Conservation (phyloP, 805 yeast species). For the Scheffersomyces coipomensis region DNA sequence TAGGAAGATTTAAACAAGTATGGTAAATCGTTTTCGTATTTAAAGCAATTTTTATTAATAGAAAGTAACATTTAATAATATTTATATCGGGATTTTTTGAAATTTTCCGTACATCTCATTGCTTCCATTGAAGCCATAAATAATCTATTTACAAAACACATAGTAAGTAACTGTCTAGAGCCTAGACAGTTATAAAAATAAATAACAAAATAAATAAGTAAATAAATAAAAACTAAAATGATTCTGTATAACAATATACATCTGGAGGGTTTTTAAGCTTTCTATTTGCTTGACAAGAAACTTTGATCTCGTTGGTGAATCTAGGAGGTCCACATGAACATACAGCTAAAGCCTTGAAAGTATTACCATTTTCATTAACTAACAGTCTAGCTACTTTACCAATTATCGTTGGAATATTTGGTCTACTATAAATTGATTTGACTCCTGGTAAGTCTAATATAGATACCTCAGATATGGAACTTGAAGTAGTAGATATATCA, state of each 20-base stretch:
- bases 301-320: constrained; percentile 27
- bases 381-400: neutral
- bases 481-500: neutral
- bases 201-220: neutral
- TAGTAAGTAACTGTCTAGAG: too few species aligned
- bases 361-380: neutral
- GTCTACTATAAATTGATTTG: neutral
- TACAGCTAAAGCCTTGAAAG: constrained; percentile 33
- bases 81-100: too few species aligned
- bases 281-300: constrained; percentile 26
- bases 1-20: neutral
- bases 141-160: too few species aligned
- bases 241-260: constrained; percentile 41
- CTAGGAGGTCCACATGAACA: constrained; percentile 39
- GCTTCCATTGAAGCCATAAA: too few species aligned
- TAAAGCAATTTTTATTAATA: too few species aligned
- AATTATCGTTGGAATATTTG: neutral
- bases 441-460: neutral
- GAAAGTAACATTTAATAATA: too few species aligned
- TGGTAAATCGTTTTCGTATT: neutral
- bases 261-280: constrained; percentile 31
- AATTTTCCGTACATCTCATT: too few species aligned
- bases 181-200: too few species aligned
- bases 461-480: neutral
- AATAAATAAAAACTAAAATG: constrained; percentile 12